Evolutionary conservation across 1,284 basidiomycete species (phyloP).

Genomic region (Ganoderma meredithae): DNA sequence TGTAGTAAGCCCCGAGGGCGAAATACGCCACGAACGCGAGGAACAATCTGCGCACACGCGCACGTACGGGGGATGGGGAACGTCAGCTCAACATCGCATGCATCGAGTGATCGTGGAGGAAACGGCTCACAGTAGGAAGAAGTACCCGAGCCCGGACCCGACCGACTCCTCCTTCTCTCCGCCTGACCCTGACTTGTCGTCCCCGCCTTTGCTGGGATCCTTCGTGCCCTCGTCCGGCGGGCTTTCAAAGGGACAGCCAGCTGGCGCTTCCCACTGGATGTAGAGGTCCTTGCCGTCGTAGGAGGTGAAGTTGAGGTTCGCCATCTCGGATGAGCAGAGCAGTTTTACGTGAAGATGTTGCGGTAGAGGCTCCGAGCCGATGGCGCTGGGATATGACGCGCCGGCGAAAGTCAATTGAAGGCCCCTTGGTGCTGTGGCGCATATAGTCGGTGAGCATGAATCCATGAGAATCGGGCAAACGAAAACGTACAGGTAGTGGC

Average conservation of each 20-base stretch:
- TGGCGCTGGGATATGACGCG: slow-evolving; percentile 59
- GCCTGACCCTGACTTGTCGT: slow-evolving; percentile 41
- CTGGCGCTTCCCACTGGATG: slow-evolving; percentile 66
- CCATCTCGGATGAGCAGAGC: slow-evolving; percentile 55
- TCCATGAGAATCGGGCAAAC: neutral
- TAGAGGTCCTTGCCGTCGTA: slow-evolving; percentile 64
- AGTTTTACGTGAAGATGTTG: slow-evolving; percentile 71
- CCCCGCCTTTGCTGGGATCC: slow-evolving; percentile 40
- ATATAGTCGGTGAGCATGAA: neutral
- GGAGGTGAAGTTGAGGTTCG: slow-evolving; percentile 59
- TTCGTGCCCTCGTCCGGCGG: slow-evolving; percentile 42
- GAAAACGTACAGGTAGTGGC: slow-evolving; percentile 50
- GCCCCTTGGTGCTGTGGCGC: slow-evolving; percentile 52
- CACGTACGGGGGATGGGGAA: too few species aligned
- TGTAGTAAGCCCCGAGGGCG: slow-evolving; percentile 80
- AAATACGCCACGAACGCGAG: slow-evolving; percentile 76
- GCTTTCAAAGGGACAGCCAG: slow-evolving; percentile 56
- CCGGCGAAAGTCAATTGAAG: slow-evolving; percentile 70
- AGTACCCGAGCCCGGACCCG: slow-evolving; percentile 83
- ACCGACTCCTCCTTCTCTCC: slow-evolving; percentile 48
- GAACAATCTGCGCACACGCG: slow-evolving; percentile 56
- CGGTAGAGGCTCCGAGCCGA: slow-evolving; percentile 45
- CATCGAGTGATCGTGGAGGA: neutral
- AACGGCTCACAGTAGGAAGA: slow-evolving; percentile 78
- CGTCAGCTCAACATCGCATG: neutral